A percentile compares a stretch with the other conserved stretches of the same genome.
phyloP scores from a whole-genome alignment of 306 rosid genomes.

The Acmispon strigosus region DNA sequence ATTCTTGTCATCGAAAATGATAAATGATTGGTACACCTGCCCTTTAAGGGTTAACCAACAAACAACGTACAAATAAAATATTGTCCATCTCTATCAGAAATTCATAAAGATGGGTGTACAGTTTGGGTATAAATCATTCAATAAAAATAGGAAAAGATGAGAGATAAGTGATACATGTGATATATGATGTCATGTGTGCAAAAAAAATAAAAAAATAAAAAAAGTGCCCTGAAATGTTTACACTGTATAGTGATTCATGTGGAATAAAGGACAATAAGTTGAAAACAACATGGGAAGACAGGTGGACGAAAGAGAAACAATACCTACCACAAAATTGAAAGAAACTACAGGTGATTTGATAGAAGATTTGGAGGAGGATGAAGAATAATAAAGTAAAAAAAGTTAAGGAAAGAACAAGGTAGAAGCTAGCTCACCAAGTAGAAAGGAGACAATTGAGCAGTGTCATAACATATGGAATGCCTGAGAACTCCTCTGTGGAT shows the following conservation, averaged over 20 bases:
- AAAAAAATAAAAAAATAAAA: too few species aligned
- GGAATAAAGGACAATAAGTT: too few species aligned
- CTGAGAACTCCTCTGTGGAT: slow-evolving; percentile 75
- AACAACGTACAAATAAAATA: not conserved
- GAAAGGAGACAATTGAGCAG: slow-evolving; percentile 83
- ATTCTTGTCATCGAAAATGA: too few species aligned
- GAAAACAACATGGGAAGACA: too few species aligned
- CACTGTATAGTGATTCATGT: too few species aligned
- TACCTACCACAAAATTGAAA: not conserved
- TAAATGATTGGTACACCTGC: not conserved
- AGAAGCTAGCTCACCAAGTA: slow-evolving; percentile 51
- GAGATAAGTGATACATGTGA: too few species aligned
- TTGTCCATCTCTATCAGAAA: not conserved
- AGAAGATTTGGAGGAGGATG: not conserved
- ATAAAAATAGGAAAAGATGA: too few species aligned
- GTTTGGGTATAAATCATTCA: too few species aligned
- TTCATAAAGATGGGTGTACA: too few species aligned
- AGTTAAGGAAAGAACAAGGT: not conserved
- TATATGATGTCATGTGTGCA: too few species aligned
- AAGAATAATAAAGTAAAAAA: too few species aligned
- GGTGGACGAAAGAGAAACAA: not conserved
- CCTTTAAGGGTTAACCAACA: not conserved
- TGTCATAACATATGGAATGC: slow-evolving; percentile 91
- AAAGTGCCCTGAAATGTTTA: too few species aligned
- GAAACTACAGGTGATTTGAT: slow-evolving; percentile 12